A percentile compares a stretch with the other conserved stretches of the same genome.
Conservation (phyloP, 768 basidiomycete species). For the Pleurotus platypus region DNA sequence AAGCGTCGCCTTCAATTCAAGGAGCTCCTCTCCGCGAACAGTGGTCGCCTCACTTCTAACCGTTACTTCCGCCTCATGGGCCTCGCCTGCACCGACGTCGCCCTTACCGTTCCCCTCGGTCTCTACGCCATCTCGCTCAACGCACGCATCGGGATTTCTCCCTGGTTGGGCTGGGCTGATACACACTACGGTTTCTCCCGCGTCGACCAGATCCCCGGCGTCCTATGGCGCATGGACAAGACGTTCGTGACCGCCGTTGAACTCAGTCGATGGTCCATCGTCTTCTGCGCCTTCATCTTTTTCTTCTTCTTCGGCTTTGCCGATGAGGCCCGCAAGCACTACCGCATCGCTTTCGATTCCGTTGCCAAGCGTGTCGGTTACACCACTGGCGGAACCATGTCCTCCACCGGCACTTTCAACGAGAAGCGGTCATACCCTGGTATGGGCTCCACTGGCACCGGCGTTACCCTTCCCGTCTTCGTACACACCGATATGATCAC, state of each 20-base stretch:
- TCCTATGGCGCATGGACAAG: conserved; percentile 35
- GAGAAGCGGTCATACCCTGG: conserved; percentile 16
- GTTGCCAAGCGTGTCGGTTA: conserved; percentile 36
- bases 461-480: conserved; percentile 36
- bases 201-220: conserved; percentile 36
- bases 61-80: conserved; percentile 59
- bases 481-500: conserved; percentile 40
- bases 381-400: conserved; percentile 16
- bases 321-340: conserved; percentile 54
- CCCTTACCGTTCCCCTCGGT: conserved; percentile 43
- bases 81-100: conserved; percentile 42
- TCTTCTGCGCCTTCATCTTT: conserved; percentile 52
- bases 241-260: conserved; percentile 28
- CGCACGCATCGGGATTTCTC: conserved; percentile 23
- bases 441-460: conserved; percentile 24
- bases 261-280: conserved; percentile 42
- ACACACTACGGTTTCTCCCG: conserved; percentile 46
- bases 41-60: conserved; percentile 38
- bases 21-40: conserved; percentile 30
- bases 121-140: conserved; percentile 36
- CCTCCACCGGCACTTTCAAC: conserved; percentile 16
- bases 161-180: conserved; percentile 48
- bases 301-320: conserved; percentile 69
- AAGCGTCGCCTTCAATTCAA: conserved; percentile 39
- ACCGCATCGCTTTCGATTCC: conserved; percentile 33